Evolutionary conservation across 352 stramenopile species (phyloP).

Genomic region (Globisporangium perplexum): DNA sequence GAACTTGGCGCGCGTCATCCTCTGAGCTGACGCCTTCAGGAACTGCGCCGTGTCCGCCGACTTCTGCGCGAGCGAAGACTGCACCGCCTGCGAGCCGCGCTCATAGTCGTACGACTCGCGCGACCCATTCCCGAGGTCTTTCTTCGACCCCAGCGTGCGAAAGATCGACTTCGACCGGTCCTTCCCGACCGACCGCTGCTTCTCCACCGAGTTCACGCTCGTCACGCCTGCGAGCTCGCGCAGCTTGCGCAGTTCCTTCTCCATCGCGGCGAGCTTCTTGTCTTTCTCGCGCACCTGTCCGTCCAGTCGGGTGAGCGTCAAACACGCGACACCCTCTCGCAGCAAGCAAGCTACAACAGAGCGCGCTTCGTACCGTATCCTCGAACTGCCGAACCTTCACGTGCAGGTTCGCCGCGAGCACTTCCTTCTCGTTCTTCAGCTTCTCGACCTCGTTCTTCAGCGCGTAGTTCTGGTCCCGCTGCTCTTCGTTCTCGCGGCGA

Average conservation of each 20-base stretch:
- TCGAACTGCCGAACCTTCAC: conserved; percentile 76
- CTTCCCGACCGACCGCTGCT: conserved; percentile 60
- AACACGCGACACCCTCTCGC: background rate
- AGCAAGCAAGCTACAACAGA: background rate
- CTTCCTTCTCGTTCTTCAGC: conserved; percentile 77
- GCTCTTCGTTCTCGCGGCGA: conserved; percentile 69
- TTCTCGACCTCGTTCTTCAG: conserved; percentile 72
- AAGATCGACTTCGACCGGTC: conserved; percentile 58
- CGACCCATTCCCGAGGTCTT: conserved; percentile 38
- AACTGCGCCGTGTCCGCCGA: conserved; percentile 77
- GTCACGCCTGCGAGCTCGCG: conserved; percentile 37
- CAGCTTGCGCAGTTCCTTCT: conserved; percentile 70
- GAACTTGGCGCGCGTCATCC: conserved; percentile 54
- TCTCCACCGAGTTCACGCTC: conserved; percentile 40
- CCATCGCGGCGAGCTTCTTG: conserved; percentile 54
- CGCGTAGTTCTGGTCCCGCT: conserved; percentile 44
- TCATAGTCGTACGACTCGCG: conserved; percentile 25
- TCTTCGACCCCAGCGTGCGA: conserved; percentile 82
- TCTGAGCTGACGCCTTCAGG: conserved; percentile 60
- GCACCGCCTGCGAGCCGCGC: conserved; percentile 39
- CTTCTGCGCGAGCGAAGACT: conserved; percentile 56
- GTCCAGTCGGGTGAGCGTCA: background rate
- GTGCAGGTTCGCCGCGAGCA: conserved; percentile 60
- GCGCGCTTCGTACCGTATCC: conserved; percentile 24
- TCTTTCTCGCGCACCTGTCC: conserved; percentile 51